Evolutionary conservation across 1,139 yeast species (phyloP).

Genomic region (Hyphopichia pseudoburtonii): DNA sequence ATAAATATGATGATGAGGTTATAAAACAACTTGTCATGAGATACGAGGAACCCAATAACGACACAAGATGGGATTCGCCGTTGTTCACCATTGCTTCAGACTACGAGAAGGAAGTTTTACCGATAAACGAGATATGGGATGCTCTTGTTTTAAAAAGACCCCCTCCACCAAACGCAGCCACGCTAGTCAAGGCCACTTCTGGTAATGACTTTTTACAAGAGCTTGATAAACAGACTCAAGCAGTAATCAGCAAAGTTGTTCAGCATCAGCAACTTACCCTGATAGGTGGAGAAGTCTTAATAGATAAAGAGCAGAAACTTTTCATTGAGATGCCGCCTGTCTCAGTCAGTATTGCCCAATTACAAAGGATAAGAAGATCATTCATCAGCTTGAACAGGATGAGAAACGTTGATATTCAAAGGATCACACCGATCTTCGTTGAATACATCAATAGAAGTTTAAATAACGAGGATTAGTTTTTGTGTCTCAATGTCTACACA

Average conservation of each 20-base stretch:
- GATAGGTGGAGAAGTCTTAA: constrained; percentile 50
- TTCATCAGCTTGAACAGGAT: constrained; percentile 77
- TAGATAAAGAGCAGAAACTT: constrained; percentile 36
- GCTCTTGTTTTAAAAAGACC: constrained; percentile 63
- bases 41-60: constrained; percentile 89
- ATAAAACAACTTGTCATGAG: constrained; percentile 74
- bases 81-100: constrained; percentile 67
- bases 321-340: constrained; percentile 63
- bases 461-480: constrained; percentile 19
- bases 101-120: constrained; percentile 50
- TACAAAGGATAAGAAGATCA: constrained; percentile 82
- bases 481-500: too few relatives aligned
- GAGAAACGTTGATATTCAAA: constrained; percentile 63
- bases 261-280: constrained; percentile 61
- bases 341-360: constrained; percentile 67
- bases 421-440: constrained; percentile 71
- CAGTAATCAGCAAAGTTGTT: constrained; percentile 56
- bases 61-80: constrained; percentile 94
- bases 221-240: constrained; percentile 70
- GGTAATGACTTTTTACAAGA: constrained; percentile 76
- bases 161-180: constrained; percentile 75
- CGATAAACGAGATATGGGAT: constrained; percentile 72
- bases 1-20: constrained; percentile 67
- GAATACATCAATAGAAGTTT: constrained; percentile 66
- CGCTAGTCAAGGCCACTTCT: constrained; percentile 69